Percentiles rank a stretch among this genome's conserved stretches.
These are phyloP conservation scores for Musa troglodytarum DNA, from an alignment of 176 grass and related monocot genomes.

Conservation along the genomic window DNA sequence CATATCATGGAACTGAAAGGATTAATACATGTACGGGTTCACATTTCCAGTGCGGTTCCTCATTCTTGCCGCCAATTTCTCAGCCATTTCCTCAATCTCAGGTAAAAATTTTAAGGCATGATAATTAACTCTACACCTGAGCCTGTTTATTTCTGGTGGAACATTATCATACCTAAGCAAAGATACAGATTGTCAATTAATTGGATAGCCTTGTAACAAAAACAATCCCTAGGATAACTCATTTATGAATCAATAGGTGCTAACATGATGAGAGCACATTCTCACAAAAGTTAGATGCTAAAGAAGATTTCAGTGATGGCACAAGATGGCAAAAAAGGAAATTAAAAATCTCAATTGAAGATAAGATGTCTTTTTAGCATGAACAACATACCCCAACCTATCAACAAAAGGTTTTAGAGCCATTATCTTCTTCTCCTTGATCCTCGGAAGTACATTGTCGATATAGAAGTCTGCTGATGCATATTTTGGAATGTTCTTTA, in stretches of 20 bases:
- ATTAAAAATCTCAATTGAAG: constrained; percentile 1
- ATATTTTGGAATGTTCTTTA: constrained; percentile 99
- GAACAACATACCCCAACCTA: constrained; percentile 75
- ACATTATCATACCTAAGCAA: constrained; percentile 86
- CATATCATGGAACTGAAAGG: background rate
- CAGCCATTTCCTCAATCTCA: constrained; percentile 92
- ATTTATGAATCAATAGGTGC: background rate
- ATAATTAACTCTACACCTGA: constrained; percentile 96
- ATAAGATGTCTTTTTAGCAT: constrained; percentile 1
- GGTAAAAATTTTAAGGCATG: constrained; percentile 98
- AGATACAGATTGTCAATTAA: background rate
- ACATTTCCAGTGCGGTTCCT: constrained; percentile 65
- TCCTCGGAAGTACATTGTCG: constrained; percentile 96
- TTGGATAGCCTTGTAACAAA: background rate
- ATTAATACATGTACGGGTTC: constrained; percentile 76
- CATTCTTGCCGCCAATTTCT: constrained; percentile 85
- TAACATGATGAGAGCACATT: background rate
- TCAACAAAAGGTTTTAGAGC: constrained; percentile 95
- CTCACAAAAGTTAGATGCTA: background rate
- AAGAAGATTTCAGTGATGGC: background rate
- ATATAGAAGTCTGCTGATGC: constrained; percentile 93
- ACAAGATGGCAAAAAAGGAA: background rate
- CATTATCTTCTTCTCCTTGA: constrained; percentile 99
- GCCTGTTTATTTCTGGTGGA: constrained; percentile 88
- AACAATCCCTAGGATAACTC: background rate